phyloP scores from a whole-genome alignment of 495 filamentous ascomycete species.

The Beverwykella pulmonaria region DNA sequence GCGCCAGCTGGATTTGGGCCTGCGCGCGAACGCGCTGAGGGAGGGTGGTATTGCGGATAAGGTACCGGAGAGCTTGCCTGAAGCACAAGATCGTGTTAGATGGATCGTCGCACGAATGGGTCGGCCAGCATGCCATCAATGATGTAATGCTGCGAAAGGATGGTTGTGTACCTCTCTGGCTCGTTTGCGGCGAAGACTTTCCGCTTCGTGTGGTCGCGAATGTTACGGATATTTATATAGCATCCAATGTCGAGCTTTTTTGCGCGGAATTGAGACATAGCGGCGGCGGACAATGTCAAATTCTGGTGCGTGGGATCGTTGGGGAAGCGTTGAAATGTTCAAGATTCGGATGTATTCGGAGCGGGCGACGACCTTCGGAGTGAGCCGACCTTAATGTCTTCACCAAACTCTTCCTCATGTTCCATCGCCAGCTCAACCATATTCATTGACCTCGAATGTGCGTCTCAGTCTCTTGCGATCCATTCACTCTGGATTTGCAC shows the following conservation, averaged over 20 bases:
- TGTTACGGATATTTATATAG: slow-evolving; percentile 77
- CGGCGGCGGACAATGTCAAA: slow-evolving; percentile 3
- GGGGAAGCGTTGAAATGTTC: too few relatives aligned
- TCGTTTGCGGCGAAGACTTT: slow-evolving; percentile 86
- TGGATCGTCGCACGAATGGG: not conserved
- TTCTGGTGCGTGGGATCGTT: too few relatives aligned
- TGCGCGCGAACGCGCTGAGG: slow-evolving; percentile 78
- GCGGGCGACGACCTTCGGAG: not conserved
- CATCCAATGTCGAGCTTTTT: slow-evolving; percentile 86
- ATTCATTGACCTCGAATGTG: not conserved
- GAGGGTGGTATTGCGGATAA: slow-evolving; percentile 88
- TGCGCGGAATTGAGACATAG: slow-evolving; percentile 81
- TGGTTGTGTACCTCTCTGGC: slow-evolving; percentile 69
- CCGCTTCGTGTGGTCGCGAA: slow-evolving; percentile 93
- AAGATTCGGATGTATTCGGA: too few relatives aligned
- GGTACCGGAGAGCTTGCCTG: slow-evolving; percentile 94
- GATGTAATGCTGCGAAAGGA: not conserved
- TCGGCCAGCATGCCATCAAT: not conserved
- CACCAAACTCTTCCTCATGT: not conserved
- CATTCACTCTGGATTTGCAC: not conserved
- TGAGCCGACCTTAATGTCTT: not conserved
- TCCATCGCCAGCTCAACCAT: not conserved
- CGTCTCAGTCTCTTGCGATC: not conserved
- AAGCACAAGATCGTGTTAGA: slow-evolving; percentile 21
- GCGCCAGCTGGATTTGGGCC: slow-evolving; percentile 86